A percentile compares a stretch with the other conserved stretches of the same genome.
phyloP scores from a whole-genome alignment of 176 grass and related monocot species.

The Oryza rufipogon region DNA sequence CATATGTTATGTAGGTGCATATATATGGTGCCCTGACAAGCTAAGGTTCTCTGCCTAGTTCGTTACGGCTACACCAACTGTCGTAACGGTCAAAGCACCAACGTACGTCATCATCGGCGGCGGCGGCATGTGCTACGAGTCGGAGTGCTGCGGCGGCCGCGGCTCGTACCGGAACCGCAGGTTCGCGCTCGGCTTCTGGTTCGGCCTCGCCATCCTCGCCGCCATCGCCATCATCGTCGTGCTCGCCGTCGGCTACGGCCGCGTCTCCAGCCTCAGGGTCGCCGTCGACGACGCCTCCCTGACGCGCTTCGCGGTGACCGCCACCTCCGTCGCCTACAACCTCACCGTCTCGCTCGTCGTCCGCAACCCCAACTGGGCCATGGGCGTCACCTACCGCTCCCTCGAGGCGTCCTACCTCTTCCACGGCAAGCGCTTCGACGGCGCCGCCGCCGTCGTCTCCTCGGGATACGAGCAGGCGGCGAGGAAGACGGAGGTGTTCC shows the following conservation, averaged over 20 bases:
- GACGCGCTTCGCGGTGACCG: conserved; percentile 20
- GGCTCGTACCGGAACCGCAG: not conserved
- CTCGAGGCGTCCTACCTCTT: conserved; percentile 50
- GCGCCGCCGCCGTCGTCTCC: not conserved
- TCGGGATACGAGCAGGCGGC: conserved; percentile 20
- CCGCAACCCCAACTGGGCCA: conserved; percentile 50
- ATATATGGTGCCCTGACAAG: not conserved
- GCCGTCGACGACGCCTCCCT: conserved; percentile 45
- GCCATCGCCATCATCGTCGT: conserved; percentile 21
- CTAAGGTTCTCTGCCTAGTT: not conserved
- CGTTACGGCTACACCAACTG: not conserved
- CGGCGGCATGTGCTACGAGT: conserved; percentile 31
- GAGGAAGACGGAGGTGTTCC: conserved; percentile 37
- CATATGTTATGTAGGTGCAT: no score
- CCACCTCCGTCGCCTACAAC: conserved; percentile 46
- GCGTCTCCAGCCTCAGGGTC: conserved; percentile 8
- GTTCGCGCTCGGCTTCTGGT: conserved; percentile 39
- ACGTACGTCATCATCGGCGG: no score
- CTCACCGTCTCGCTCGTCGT: conserved; percentile 43
- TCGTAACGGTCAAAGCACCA: conserved; percentile 14
- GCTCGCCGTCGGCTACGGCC: conserved; percentile 26
- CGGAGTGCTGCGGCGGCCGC: conserved; percentile 38
- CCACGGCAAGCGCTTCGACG: conserved; percentile 44
- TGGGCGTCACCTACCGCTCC: conserved; percentile 36
- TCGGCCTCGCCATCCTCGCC: conserved; percentile 24